A percentile compares a stretch with the other conserved stretches of the same genome.
Conservation (phyloP, 179 eudicot species). For the Heliamphora pulchella region DNA sequence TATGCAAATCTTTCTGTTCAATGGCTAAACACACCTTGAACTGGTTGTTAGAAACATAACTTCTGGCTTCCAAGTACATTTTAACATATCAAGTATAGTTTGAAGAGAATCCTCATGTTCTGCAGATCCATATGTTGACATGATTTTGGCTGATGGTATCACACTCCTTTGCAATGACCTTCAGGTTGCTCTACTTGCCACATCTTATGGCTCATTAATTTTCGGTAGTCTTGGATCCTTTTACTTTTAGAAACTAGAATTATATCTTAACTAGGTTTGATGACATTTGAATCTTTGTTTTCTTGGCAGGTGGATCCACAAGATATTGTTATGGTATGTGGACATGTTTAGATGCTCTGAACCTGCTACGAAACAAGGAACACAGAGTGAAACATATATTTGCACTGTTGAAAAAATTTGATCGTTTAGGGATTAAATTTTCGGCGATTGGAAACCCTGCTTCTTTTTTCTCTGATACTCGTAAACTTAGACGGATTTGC, state of each 20-base stretch:
- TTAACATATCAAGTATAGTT: background rate
- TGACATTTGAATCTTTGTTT: slow-evolving; percentile 21
- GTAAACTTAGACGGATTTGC: background rate
- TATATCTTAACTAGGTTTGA: background rate
- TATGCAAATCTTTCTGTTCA: background rate
- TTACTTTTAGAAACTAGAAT: background rate
- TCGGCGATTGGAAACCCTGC: background rate
- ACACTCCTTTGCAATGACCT: slow-evolving; percentile 76
- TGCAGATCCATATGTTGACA: slow-evolving; percentile 81
- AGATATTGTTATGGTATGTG: slow-evolving; percentile 86
- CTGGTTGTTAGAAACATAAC: background rate
- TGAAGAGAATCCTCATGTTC: background rate
- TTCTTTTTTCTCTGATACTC: background rate
- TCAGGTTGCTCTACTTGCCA: slow-evolving; percentile 42
- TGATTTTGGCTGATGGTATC: slow-evolving; percentile 90
- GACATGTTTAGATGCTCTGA: background rate
- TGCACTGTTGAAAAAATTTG: background rate
- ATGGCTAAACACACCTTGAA: background rate
- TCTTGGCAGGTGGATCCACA: slow-evolving; percentile 89
- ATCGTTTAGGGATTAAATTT: background rate
- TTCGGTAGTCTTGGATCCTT: background rate
- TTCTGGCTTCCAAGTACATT: background rate
- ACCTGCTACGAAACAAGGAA: slow-evolving; percentile 1
- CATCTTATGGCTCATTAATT: background rate
- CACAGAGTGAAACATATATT: background rate